phyloP scores from a whole-genome alignment of 441 rosid genomes.

The Hura crepitans region DNA sequence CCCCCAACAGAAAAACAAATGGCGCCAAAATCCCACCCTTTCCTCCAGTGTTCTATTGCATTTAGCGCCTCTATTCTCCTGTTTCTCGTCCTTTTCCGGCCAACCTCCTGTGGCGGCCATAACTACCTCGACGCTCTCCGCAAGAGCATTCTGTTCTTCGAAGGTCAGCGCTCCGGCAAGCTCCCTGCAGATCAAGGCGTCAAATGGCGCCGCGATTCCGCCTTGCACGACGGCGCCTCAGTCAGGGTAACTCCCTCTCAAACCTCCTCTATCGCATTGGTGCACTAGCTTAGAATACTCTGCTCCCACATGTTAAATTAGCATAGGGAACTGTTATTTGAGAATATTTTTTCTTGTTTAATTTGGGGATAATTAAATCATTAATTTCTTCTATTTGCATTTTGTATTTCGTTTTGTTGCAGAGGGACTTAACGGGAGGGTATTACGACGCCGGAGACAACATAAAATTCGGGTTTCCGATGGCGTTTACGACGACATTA shows the following conservation, averaged over 20 bases:
- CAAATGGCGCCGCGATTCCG: constrained; percentile 68
- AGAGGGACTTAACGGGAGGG: constrained; percentile 73
- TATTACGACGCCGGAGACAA: constrained; percentile 98
- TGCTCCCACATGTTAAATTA: neutral
- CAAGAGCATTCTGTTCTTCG: constrained; percentile 89
- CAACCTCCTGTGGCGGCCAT: constrained; percentile 34
- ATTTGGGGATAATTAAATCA: neutral
- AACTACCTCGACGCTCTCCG: constrained; percentile 76
- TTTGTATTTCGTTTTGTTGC: constrained; percentile 1
- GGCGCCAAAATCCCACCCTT: constrained; percentile 61
- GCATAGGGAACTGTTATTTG: neutral
- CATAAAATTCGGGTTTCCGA: constrained; percentile 84
- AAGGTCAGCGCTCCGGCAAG: constrained; percentile 89
- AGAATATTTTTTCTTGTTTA: neutral
- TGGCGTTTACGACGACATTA: constrained; percentile 87
- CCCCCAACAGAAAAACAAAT: constrained; percentile 27
- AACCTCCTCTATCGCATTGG: neutral
- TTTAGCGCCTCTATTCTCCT: constrained; percentile 30
- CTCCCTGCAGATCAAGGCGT: constrained; percentile 68
- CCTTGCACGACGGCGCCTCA: constrained; percentile 65
- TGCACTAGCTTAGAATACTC: neutral
- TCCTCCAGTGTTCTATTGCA: constrained; percentile 25
- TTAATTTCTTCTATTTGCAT: neutral
- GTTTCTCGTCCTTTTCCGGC: constrained; percentile 25
- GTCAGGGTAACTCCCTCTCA: constrained; percentile 45